Evolutionary conservation across 768 basidiomycete species (phyloP).

Genomic region (Rhizopogon vulgaris): DNA sequence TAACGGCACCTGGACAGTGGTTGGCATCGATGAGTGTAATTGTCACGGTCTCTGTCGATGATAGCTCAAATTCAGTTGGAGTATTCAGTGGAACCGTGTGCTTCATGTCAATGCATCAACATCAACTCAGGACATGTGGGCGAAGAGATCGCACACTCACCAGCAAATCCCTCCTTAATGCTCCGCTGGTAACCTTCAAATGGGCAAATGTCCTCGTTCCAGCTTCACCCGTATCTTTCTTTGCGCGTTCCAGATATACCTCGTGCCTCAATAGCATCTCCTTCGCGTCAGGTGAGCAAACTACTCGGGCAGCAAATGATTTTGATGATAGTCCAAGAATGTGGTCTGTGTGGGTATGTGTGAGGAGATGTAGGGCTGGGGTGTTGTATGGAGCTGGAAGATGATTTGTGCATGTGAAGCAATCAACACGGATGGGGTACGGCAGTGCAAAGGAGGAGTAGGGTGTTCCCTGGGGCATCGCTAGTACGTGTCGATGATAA

Average conservation of each 20-base stretch:
- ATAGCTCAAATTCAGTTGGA: constrained; percentile 58
- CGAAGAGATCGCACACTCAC: constrained; percentile 27
- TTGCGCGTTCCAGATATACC: constrained; percentile 55
- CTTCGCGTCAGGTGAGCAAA: constrained; percentile 82
- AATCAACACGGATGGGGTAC: constrained; percentile 83
- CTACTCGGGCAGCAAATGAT: constrained; percentile 64
- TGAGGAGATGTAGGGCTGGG: constrained; percentile 63
- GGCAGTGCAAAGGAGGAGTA: constrained; percentile 72
- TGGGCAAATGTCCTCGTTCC: constrained; percentile 55
- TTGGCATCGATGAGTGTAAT: constrained; percentile 88
- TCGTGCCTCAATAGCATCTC: constrained; percentile 80
- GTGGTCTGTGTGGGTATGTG: constrained; percentile 90
- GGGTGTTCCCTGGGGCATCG: constrained; percentile 74
- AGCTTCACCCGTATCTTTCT: constrained; percentile 5
- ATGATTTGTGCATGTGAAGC: constrained; percentile 49
- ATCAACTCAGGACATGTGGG: not conserved
- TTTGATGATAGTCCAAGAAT: constrained; percentile 68
- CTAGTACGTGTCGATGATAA: not conserved
- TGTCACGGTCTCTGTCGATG: constrained; percentile 49
- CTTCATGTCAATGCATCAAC: constrained; percentile 27
- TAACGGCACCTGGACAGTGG: constrained; percentile 91
- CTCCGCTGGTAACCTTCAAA: constrained; percentile 55
- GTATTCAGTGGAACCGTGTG: constrained; percentile 52
- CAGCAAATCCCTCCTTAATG: constrained; percentile 57
- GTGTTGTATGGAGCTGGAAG: constrained; percentile 26